Conservation (phyloP, 768 basidiomycete genomes). For the Amanita jacksonii region DNA sequence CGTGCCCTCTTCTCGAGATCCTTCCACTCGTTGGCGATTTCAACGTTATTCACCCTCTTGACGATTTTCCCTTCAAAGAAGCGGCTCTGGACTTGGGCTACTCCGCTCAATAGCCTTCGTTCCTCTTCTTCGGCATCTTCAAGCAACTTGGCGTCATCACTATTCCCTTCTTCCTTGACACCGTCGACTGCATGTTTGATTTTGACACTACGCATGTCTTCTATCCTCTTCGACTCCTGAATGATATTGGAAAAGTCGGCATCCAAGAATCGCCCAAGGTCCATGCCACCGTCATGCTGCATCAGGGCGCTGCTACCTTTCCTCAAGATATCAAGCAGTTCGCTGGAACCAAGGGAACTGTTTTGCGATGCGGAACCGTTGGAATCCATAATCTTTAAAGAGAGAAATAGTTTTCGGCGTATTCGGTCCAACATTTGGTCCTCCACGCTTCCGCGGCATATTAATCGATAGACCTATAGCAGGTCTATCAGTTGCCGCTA, state of each 20-base stretch:
- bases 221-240: constrained; percentile 32
- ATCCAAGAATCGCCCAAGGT: constrained; percentile 33
- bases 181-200: constrained; percentile 32
- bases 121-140: constrained; percentile 47
- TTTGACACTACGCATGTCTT: constrained; percentile 32
- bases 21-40: constrained; percentile 38
- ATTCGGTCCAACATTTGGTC: constrained; percentile 69
- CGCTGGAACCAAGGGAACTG: constrained; percentile 27
- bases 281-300: constrained; percentile 24
- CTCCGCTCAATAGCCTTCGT: constrained; percentile 35
- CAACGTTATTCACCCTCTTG: constrained; percentile 24
- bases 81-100: constrained; percentile 49
- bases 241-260: constrained; percentile 36
- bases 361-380: constrained; percentile 18
- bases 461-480: constrained; percentile 57
- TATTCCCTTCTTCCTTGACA: constrained; percentile 9
- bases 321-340: constrained; percentile 47
- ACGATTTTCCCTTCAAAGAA: constrained; percentile 47
- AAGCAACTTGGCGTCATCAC: constrained; percentile 18
- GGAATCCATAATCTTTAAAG: constrained; percentile 50
- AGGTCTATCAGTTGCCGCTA: neutral
- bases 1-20: constrained; percentile 36
- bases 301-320: constrained; percentile 49
- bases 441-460: constrained; percentile 62
- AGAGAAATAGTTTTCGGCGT: constrained; percentile 61